Percentiles rank a stretch among this genome's conserved stretches.
These are phyloP conservation scores for Diaporthe ilicicola DNA, from an alignment of 2,329 filamentous ascomycete species.

Conservation along the genomic window DNA sequence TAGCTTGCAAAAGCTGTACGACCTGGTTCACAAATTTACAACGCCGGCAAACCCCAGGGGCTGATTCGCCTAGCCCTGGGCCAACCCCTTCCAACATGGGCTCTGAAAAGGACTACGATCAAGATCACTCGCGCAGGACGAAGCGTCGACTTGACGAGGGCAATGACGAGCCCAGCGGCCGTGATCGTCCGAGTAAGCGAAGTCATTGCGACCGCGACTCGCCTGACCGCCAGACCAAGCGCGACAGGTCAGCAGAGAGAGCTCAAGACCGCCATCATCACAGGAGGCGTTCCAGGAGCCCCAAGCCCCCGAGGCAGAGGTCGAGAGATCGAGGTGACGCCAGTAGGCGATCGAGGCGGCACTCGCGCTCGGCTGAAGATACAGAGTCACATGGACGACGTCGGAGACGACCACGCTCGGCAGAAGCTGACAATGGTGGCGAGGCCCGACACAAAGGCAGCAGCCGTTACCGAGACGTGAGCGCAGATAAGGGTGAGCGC, in stretches of 20 bases:
- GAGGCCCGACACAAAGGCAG: background rate
- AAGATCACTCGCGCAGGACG: background rate
- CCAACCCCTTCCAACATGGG: constrained; percentile 11
- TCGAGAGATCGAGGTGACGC: constrained; percentile 13
- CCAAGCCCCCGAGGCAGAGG: constrained; percentile 3
- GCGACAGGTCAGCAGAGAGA: constrained; percentile 20
- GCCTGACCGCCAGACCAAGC: constrained; percentile 19
- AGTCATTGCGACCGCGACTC: constrained; percentile 7
- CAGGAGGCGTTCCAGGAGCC: constrained; percentile 28
- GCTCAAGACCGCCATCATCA: constrained; percentile 14
- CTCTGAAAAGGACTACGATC: constrained; percentile 5
- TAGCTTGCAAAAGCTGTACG: background rate
- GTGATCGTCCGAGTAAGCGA: constrained; percentile 17
- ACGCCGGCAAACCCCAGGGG: background rate
- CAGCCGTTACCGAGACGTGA: background rate
- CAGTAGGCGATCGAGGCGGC: constrained; percentile 10
- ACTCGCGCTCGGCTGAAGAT: constrained; percentile 15
- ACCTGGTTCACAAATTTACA: background rate
- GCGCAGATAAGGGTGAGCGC: background rate
- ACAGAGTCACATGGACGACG: constrained; percentile 18
- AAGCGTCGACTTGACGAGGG: constrained; percentile 10
- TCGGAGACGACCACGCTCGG: background rate
- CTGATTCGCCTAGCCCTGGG: background rate
- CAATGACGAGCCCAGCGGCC: constrained; percentile 4
- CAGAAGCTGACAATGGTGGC: background rate